Base-by-base conservation (phyloP, 2,329 filamentous ascomycete genomes). In the Dothidotthia symphoricarpi region DNA sequence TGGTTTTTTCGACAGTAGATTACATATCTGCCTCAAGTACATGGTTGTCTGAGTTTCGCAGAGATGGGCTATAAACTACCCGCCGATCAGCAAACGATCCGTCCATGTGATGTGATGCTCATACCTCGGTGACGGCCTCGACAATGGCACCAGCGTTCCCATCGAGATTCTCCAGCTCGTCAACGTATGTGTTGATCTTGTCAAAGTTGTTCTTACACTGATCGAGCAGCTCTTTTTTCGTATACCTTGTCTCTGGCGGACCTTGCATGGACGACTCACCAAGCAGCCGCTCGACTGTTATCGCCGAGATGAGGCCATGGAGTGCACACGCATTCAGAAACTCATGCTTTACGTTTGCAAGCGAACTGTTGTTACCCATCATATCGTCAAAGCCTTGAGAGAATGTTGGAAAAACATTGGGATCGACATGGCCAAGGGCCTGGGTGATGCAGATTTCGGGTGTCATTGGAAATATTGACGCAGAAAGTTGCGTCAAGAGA, bases 241-340 rank as follows among this genome's bases (percentile, higher is more conserved):
- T 75, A 53, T 88, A 88, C 41, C 83, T 83, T 3, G 85, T 83
- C 16, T 83, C 78, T 16, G 82, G 79, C 1, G 88, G 86, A 25
- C 82, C 85, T 49, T 88, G 83, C 71, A 93, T 85, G 0, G 88
- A 86, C 16, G 88, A 84, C 55, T 95, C 89, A 4, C 88, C 89
- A 2, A 96, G 71, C 8, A 98, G 77, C 3, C 79, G 78, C 59
- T 91, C 83, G 12, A 95, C 86, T 33, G 84, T 86, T 24, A 81
- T 76, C 48, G 89, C 82, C 0, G 83, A 80, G 16, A 97, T 82
- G n/a, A 98, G 73, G 1, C 83, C 82, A 63, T 97, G 90, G 26
- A 96, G 75, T 37, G 87, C 88, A 61, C 93, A 98, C 1, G 91
- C 83, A 48, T 94, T 93, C 27, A 95, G 79, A 51, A 97, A 97